Percentiles rank a stretch among this genome's conserved stretches.
phyloP scores from a whole-genome alignment of 345 rosid genomes.

The Cardiospermum halicacabum region DNA sequence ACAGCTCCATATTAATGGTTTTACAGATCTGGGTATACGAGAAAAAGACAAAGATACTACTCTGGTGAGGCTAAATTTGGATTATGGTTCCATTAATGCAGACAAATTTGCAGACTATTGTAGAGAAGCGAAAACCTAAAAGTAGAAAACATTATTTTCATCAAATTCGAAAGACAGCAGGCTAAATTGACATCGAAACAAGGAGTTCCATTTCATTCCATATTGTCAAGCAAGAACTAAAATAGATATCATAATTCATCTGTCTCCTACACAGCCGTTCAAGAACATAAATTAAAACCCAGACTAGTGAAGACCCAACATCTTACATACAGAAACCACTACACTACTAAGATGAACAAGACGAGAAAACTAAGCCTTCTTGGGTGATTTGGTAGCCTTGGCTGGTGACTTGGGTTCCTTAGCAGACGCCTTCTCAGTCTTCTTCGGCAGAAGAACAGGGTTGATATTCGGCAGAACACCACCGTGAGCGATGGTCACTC shows the following conservation, averaged over 20 bases:
- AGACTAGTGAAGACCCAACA: not conserved
- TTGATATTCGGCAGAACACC: conserved; percentile 27
- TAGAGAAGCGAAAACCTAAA: too few relatives aligned
- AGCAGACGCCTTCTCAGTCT: conserved; percentile 13
- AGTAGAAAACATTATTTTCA: too few relatives aligned
- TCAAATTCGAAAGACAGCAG: not conserved
- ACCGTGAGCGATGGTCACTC: conserved; percentile 26
- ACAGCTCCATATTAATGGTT: too few relatives aligned
- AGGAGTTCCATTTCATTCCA: not conserved
- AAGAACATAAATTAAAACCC: not conserved
- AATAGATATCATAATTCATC: not conserved
- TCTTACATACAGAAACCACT: not conserved
- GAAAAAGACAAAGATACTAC: too few relatives aligned
- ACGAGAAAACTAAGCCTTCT: conserved; percentile 22
- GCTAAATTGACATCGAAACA: not conserved
- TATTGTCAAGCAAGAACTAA: not conserved
- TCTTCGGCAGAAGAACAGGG: conserved; percentile 29
- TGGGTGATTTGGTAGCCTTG: conserved; percentile 29
- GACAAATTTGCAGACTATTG: too few relatives aligned
- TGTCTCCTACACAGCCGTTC: not conserved
- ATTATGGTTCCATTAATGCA: too few relatives aligned
- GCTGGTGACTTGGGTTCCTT: conserved; percentile 29
- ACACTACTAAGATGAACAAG: too few relatives aligned
- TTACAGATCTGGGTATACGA: too few relatives aligned
- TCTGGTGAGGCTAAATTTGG: too few relatives aligned